A percentile compares a stretch with the other conserved stretches of the same genome.
Conservation (phyloP, 2,329 filamentous ascomycete species). For the Aspergillus sp. region DNA sequence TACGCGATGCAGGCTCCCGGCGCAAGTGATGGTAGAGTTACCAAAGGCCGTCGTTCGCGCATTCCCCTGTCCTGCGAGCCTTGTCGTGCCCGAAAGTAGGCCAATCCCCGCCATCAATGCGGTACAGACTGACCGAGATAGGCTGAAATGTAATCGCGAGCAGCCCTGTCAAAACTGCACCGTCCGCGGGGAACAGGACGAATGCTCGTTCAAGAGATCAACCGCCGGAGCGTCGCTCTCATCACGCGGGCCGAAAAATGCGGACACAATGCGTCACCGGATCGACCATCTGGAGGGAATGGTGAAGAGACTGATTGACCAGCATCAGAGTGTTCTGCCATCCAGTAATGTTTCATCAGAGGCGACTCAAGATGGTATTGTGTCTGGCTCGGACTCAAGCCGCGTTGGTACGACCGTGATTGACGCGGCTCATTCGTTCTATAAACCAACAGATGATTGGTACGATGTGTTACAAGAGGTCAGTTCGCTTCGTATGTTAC, state of each 20-base stretch:
- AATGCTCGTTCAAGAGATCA: background rate
- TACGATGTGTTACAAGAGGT: conserved; percentile 11
- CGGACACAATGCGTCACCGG: conserved; percentile 1
- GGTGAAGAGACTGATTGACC: conserved; percentile 7
- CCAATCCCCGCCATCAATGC: background rate
- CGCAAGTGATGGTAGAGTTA: background rate
- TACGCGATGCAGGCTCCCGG: background rate
- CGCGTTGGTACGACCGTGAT: conserved; percentile 5
- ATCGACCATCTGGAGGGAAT: conserved; percentile 10
- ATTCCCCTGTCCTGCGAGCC: conserved; percentile 12
- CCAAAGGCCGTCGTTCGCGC: background rate
- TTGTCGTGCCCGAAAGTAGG: conserved; percentile 11
- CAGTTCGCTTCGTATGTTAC: background rate
- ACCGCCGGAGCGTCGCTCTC: background rate
- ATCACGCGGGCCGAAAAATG: background rate
- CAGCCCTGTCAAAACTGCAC: conserved; percentile 11
- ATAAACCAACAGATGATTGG: conserved; percentile 9
- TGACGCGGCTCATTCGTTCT: conserved; percentile 8
- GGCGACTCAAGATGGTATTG: background rate
- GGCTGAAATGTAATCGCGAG: conserved; percentile 12
- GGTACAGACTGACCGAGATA: background rate
- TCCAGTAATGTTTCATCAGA: background rate
- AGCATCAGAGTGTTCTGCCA: background rate
- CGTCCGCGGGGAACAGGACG: background rate
- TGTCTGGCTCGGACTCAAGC: background rate